These are phyloP conservation scores for Talaromyces nanjingensis DNA, from an alignment of 495 filamentous ascomycete species.

Conservation along the genomic window DNA sequence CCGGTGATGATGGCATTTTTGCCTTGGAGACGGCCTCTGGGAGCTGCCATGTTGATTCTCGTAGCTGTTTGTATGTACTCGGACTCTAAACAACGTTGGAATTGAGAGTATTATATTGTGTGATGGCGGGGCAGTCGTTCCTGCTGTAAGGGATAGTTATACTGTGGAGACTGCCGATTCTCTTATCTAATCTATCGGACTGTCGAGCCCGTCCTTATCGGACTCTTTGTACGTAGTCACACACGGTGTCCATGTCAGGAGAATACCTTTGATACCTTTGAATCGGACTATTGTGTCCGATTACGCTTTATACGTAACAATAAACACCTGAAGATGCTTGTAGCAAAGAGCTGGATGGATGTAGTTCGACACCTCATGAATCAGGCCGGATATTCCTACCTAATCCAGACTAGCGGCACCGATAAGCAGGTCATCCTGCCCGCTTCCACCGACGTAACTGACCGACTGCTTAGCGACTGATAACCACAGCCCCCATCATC, in stretches of 20 bases:
- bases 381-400: neutral
- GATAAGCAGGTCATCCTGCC: neutral
- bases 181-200: conserved; percentile 9
- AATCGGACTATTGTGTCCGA: neutral
- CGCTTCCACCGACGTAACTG: neutral
- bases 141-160: neutral
- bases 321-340: neutral
- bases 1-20: conserved; percentile 95
- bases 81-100: too few species aligned
- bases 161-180: conserved; percentile 5
- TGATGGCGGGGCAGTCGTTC: conserved; percentile 7
- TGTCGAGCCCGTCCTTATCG: neutral
- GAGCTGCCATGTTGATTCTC: conserved; percentile 1
- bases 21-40: conserved; percentile 61
- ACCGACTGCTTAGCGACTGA: neutral
- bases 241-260: neutral
- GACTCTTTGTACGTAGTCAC: too few species aligned
- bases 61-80: neutral
- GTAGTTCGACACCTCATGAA: neutral
- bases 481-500: neutral
- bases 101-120: neutral
- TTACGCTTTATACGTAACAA: neutral
- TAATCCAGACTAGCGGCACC: neutral
- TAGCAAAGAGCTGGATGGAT: neutral
- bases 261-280: too few species aligned